These are phyloP conservation scores for Hygrophoropsis aurantiaca DNA, from an alignment of 768 basidiomycete genomes.

Conservation along the genomic window DNA sequence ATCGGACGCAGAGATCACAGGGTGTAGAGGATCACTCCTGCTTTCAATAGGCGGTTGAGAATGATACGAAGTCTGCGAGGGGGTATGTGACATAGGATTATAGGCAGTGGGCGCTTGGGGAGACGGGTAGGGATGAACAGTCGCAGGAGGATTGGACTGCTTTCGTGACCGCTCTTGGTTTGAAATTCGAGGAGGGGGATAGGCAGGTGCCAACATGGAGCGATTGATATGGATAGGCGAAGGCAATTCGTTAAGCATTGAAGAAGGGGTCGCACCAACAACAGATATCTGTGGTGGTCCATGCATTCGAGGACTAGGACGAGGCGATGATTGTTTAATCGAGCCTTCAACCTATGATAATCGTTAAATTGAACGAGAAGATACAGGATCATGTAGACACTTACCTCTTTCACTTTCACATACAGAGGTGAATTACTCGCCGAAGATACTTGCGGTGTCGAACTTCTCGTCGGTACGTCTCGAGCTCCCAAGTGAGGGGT, in stretches of 20 bases:
- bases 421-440: slow-evolving; percentile 21
- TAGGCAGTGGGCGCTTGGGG: slow-evolving; percentile 6
- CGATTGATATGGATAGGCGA: slow-evolving; percentile 17
- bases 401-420: slow-evolving; percentile 25
- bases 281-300: slow-evolving; percentile 30
- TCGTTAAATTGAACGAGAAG: no score
- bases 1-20: no score
- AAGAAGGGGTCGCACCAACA: slow-evolving; percentile 27
- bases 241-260: slow-evolving; percentile 20
- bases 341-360: no score
- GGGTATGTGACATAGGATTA: slow-evolving; percentile 3
- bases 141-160: no score
- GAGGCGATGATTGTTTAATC: not conserved
- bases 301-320: slow-evolving; percentile 7
- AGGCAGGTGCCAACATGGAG: slow-evolving; percentile 23
- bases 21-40: no score
- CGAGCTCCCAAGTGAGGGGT: slow-evolving; percentile 14
- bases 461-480: slow-evolving; percentile 12
- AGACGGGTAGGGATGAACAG: not conserved
- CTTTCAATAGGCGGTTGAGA: slow-evolving; percentile 1
- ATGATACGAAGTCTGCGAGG: slow-evolving; percentile 14
- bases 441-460: slow-evolving; percentile 21
- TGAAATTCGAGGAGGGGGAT: slow-evolving; percentile 23
- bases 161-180: slow-evolving; percentile 17
- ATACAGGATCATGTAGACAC: not conserved